phyloP scores from a whole-genome alignment of 768 basidiomycete genomes.

The Lactarius hatsudake region DNA sequence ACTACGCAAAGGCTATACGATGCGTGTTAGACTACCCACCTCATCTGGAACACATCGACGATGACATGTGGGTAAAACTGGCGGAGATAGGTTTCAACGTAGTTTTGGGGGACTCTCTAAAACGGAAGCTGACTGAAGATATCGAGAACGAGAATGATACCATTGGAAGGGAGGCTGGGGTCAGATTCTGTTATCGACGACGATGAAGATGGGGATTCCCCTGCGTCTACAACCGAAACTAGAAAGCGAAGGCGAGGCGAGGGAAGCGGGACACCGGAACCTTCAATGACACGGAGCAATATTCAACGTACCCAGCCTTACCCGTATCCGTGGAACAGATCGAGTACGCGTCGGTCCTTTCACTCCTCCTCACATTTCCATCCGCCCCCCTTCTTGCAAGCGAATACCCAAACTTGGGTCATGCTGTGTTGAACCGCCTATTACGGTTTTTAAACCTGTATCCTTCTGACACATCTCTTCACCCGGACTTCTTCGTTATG shows the following conservation, averaged over 20 bases:
- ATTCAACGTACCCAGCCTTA: conserved; percentile 25
- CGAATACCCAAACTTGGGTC: conserved; percentile 41
- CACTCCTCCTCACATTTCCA: conserved; percentile 55
- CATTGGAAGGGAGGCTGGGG: conserved; percentile 31
- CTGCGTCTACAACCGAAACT: conserved; percentile 25
- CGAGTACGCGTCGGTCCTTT: conserved; percentile 66
- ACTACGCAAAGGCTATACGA: conserved; percentile 79
- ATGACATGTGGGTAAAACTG: conserved; percentile 62
- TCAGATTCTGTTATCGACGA: conserved; percentile 34
- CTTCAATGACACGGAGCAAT: conserved; percentile 15
- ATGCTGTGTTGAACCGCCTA: conserved; percentile 58
- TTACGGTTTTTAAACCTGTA: conserved; percentile 63
- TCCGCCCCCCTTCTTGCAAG: conserved; percentile 54
- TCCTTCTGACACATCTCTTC: conserved; percentile 71
- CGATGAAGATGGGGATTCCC: conserved; percentile 35
- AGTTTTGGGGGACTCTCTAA: conserved; percentile 59
- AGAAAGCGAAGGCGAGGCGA: conserved; percentile 39
- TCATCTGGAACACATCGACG: conserved; percentile 75
- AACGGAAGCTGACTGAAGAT: conserved; percentile 35
- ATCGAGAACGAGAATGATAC: conserved; percentile 32
- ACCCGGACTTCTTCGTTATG: conserved; percentile 68
- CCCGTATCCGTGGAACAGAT: conserved; percentile 56
- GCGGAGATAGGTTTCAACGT: conserved; percentile 75
- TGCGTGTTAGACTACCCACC: conserved; percentile 61
- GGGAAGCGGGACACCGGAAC: conserved; percentile 15